phyloP scores from a whole-genome alignment of 768 basidiomycete species.

The Lepiota brunneoincarnata region DNA sequence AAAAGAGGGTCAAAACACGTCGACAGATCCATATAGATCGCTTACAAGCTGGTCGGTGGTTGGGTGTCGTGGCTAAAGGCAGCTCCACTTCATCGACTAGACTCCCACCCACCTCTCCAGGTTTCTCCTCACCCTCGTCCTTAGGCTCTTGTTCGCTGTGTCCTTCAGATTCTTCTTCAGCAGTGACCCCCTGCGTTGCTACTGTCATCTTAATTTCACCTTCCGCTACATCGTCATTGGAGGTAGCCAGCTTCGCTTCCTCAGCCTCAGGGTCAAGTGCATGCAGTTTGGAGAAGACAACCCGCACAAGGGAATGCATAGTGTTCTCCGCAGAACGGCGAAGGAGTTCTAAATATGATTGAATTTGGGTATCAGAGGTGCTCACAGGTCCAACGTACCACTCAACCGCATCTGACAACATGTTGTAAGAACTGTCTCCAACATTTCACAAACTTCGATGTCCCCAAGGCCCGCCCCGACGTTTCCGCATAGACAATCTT shows the following conservation, averaged over 20 bases:
- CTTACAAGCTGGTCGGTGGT: constrained; percentile 42
- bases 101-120: constrained; percentile 9
- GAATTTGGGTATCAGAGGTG: not conserved
- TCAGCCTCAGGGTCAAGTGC: constrained; percentile 61
- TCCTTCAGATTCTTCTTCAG: constrained; percentile 20
- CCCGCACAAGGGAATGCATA: constrained; percentile 85
- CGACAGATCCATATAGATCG: constrained; percentile 3
- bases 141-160: constrained; percentile 14
- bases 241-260: constrained; percentile 60
- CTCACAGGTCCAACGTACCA: constrained; percentile 51
- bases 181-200: constrained; percentile 27
- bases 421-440: constrained; percentile 95
- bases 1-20: constrained; percentile 11
- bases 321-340: constrained; percentile 85
- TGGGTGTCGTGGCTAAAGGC: constrained; percentile 22
- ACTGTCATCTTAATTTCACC: constrained; percentile 65
- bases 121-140: not conserved
- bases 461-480: constrained; percentile 80
- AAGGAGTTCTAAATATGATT: constrained; percentile 62
- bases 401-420: constrained; percentile 97
- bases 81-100: constrained; percentile 17
- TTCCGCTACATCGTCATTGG: constrained; percentile 48
- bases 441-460: constrained; percentile 95
- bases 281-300: constrained; percentile 75
- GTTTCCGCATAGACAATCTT: constrained; percentile 71